Evolutionary conservation across 768 basidiomycete species (phyloP), one percentile per base, ranked within the genome.

Genomic region (Ramaria sp.): DNA sequence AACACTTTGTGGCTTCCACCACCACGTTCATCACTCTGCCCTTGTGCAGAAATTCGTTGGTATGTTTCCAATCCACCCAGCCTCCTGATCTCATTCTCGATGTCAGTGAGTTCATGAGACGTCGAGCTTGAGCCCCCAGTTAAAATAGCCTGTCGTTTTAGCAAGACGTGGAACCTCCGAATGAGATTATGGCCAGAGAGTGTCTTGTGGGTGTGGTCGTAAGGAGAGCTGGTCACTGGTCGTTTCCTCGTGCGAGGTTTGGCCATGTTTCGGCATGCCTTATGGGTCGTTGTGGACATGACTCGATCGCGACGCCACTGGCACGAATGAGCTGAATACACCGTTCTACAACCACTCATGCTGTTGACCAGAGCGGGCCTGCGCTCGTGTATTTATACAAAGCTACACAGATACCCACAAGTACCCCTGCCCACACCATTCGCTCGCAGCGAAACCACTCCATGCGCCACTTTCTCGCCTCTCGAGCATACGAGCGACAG

Each of bases 1-100:
- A 93, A 70, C 2, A 92, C 72, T 64, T 81, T 88, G 64, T 94
- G 88, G 64, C 86, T 91, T 6, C 92, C 93, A 3, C 93, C 93
- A 9, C 93, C 93, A 53, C 93, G 74, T 59, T 91, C 87, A 7
- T 70, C 74, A 2, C 81, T 78, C 65, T 96, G 93, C 1, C 93
- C 93, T 15, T 87, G 74, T 54, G 71, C 78, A 33, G 91, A 93
- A 78, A 92, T 89, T 39, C 73, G 76, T 67, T 96, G 92, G 67
- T 96, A 96, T 24, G 72, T 73, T 54, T 82, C 80, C 38, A 96
- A 65, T 1, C 91, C 92, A 4, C 92, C 92, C n/a, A 90, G 71
- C 12, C 70, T 70, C 2, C 76, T 75, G 17, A 95, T 82, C 63
- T 88, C 76, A 13, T 68, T 58, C 42, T 85, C 78, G 15, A 91